Percentiles rank a stretch among this genome's conserved stretches.
Conservation (phyloP, 495 filamentous ascomycete genomes). For the Tuber microsphaerosporum region DNA sequence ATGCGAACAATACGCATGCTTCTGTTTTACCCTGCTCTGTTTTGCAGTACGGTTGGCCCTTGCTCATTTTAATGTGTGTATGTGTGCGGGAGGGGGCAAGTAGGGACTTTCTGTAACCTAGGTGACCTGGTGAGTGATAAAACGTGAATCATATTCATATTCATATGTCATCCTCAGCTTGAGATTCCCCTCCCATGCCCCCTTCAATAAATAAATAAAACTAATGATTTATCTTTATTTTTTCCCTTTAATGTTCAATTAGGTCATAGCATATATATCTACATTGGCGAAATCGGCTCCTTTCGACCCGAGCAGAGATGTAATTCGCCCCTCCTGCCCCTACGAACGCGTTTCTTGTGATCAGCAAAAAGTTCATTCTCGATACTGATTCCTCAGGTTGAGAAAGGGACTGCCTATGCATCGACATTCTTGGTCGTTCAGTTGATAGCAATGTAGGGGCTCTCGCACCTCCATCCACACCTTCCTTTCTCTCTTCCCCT, state of each 20-base stretch:
- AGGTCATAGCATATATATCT: slow-evolving; percentile 38
- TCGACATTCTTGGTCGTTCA: slow-evolving; percentile 40
- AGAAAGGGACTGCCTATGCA: slow-evolving; percentile 34
- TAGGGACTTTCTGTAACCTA: slow-evolving; percentile 35
- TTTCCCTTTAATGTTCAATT: slow-evolving; percentile 12
- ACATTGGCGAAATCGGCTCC: slow-evolving; percentile 37
- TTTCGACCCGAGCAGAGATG: slow-evolving; percentile 33
- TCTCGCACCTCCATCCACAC: slow-evolving; percentile 8
- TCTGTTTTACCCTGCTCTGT: background rate
- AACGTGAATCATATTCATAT: slow-evolving; percentile 4
- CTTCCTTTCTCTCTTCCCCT: background rate
- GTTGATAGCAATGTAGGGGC: slow-evolving; percentile 32
- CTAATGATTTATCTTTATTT: slow-evolving; percentile 1
- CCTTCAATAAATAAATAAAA: slow-evolving; percentile 5
- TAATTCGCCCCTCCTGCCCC: slow-evolving; percentile 8
- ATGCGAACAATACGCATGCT: slow-evolving; percentile 3
- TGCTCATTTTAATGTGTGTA: background rate
- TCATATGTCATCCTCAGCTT: slow-evolving; percentile 6
- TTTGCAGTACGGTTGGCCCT: background rate
- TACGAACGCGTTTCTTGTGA: background rate
- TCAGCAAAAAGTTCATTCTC: background rate
- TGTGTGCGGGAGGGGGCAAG: background rate
- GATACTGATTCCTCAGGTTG: slow-evolving; percentile 12
- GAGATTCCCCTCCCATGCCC: background rate
- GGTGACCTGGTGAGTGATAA: slow-evolving; percentile 37